Conservation (phyloP, 129 eudicot species). For the Flaveria brownii region DNA sequence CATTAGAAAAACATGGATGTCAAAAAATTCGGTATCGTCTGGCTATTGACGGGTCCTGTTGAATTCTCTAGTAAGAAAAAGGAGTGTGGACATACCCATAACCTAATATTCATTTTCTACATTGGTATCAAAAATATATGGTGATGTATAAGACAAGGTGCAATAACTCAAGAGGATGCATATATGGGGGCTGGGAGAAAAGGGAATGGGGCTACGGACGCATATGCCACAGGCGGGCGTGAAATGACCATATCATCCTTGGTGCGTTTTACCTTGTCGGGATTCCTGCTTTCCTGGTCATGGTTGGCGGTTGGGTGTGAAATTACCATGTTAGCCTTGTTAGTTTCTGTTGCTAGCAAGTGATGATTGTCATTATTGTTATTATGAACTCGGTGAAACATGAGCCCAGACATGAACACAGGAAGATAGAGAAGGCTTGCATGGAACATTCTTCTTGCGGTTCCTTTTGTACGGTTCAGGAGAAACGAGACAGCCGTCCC, state of each 20-base stretch:
- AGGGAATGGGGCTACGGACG: constrained; percentile 95
- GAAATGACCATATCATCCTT: constrained; percentile 17
- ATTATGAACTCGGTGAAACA: constrained; percentile 61
- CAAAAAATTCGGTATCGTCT: background rate
- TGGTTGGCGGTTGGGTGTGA: constrained; percentile 31
- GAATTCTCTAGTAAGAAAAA: too few species aligned
- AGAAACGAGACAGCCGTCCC: constrained; percentile 73
- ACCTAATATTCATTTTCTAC: too few species aligned
- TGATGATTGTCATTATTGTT: constrained; percentile 39
- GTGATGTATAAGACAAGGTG: constrained; percentile 21
- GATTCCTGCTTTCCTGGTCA: constrained; percentile 28
- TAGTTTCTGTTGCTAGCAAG: constrained; percentile 26
- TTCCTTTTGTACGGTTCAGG: constrained; percentile 57
- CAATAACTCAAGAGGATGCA: constrained; percentile 34
- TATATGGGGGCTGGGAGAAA: constrained; percentile 88
- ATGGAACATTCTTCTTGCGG: constrained; percentile 90
- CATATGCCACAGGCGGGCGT: constrained; percentile 88
- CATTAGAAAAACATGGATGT: background rate
- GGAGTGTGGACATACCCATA: too few species aligned
- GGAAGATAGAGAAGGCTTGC: constrained; percentile 98
- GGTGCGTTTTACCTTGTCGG: constrained; percentile 25
- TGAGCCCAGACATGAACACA: constrained; percentile 91
- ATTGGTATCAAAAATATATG: background rate
- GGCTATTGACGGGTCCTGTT: too few species aligned
- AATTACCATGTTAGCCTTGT: constrained; percentile 27